Evolutionary conservation across 768 basidiomycete species (phyloP).

Genomic region (Phylloporus sp.): DNA sequence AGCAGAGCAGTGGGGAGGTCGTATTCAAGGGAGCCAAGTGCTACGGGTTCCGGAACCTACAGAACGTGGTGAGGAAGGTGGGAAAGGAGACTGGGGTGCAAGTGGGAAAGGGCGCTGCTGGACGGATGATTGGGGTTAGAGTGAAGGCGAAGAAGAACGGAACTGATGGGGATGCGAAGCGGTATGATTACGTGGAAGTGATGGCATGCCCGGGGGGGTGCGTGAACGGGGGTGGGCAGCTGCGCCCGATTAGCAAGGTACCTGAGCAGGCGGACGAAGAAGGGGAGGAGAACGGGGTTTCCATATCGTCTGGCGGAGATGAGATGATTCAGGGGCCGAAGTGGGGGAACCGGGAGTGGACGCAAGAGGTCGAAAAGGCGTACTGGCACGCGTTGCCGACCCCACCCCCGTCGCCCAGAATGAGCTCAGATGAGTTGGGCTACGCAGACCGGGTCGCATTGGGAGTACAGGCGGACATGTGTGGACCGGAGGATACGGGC

Average conservation of each 20-base stretch:
- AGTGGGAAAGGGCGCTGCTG: slow-evolving; percentile 66
- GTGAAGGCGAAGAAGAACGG: slow-evolving; percentile 32
- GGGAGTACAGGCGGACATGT: slow-evolving; percentile 39
- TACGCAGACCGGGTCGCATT: slow-evolving; percentile 36
- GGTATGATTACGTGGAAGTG: slow-evolving; percentile 91
- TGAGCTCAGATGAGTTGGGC: slow-evolving; percentile 5
- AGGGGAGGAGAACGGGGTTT: slow-evolving; percentile 56
- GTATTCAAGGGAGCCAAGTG: slow-evolving; percentile 93
- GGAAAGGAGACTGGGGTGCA: slow-evolving; percentile 78
- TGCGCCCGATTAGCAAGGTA: slow-evolving; percentile 15
- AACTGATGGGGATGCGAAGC: slow-evolving; percentile 35
- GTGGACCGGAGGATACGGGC: slow-evolving; percentile 28
- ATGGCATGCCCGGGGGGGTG: slow-evolving; percentile 99
- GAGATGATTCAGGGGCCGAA: slow-evolving; percentile 40
- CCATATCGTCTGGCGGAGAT: slow-evolving; percentile 12
- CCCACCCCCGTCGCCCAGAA: slow-evolving; percentile 40
- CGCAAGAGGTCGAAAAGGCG: slow-evolving; percentile 67
- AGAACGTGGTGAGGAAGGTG: slow-evolving; percentile 92
- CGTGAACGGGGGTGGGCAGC: slow-evolving; percentile 95
- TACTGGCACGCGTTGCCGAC: slow-evolving; percentile 66
- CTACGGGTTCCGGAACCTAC: slow-evolving; percentile 95
- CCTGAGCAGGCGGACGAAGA: slow-evolving; percentile 48
- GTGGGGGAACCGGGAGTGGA: slow-evolving; percentile 86
- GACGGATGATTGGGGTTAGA: slow-evolving; percentile 30
- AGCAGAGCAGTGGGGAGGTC: slow-evolving; percentile 44